Base-by-base conservation (phyloP, 768 basidiomycete genomes). In the Macrolepiota dolichaula region DNA sequence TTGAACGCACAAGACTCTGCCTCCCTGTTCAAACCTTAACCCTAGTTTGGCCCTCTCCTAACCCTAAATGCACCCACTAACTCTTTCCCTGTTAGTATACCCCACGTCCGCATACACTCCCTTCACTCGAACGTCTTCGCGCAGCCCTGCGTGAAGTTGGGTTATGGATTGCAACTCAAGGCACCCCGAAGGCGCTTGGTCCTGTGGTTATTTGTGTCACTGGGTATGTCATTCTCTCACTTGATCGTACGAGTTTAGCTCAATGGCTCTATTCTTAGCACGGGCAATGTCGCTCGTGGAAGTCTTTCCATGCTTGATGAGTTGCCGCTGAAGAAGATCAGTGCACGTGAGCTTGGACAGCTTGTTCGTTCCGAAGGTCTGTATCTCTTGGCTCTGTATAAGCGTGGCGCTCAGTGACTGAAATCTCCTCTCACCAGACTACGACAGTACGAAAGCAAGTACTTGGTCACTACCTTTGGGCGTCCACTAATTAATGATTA, bases 151-250 rank as follows among this genome's bases (percentile, higher is more conserved):
- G 79, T 40, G 72, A 77, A 6, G 82, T 91, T 24, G 90, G 90
- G 0, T 69, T 75, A 1, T 74, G 75, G 19, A 87, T 96, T 11
- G 66, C 72, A 3, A 67, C 74, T 37, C 76, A 84, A 40, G 88
- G 88, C 1, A 87, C 85, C 1, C 86, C 89, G 4, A 71, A 72
- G n/a, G 73, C 74, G 9, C 76, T 89, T 1, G 93, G 91, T 2
- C 94, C 95, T 0, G 84, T 92, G 37, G 81, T 95, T 0, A 82
- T 94, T 55, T 90, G 92, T 17, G 68, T 96, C 47, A 95, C 93
- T 24, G 94, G 94, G 91, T 92, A 70, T 52, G 79, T 68, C 0
- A 32, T 40, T 22, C 46, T 22, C 46, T 46, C 35, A 12, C 17
- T 15, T 35, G 42, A 24, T 60, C 56, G n/a, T 10, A 9, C 42